Conservation (phyloP, 345 rosid genomes). For the Linum lewisii region DNA sequence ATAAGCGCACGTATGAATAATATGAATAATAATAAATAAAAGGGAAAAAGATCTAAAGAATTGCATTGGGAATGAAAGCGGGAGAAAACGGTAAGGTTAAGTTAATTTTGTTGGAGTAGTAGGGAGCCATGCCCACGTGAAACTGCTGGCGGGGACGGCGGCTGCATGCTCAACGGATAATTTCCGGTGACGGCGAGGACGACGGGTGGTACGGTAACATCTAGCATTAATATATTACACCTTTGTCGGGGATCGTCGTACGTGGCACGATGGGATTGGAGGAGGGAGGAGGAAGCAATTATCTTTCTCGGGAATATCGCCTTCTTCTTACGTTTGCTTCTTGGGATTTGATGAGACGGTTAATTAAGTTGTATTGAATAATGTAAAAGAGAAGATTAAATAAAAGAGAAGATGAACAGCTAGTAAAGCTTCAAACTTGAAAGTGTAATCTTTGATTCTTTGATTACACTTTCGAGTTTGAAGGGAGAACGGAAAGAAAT, state of each 20-base stretch:
- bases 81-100: background rate
- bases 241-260: background rate
- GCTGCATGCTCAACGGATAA: background rate
- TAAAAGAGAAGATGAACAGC: no score
- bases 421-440: no score
- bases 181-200: background rate
- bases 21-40: no score
- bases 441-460: no score
- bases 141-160: background rate
- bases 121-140: background rate
- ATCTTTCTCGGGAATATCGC: background rate
- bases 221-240: background rate
- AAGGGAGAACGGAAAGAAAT: no score
- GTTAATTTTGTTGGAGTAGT: background rate
- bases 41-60: background rate
- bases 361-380: background rate
- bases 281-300: background rate
- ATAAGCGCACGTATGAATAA: background rate
- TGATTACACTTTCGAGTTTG: no score
- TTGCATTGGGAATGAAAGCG: background rate
- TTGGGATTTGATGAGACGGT: background rate
- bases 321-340: background rate
- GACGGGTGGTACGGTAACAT: background rate
- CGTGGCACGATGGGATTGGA: background rate
- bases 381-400: background rate